Percentiles rank a stretch among this genome's conserved stretches.
Evolutionary conservation across 2,329 filamentous ascomycete genomes (phyloP).

Genomic region (Alternaria metachromatica): DNA sequence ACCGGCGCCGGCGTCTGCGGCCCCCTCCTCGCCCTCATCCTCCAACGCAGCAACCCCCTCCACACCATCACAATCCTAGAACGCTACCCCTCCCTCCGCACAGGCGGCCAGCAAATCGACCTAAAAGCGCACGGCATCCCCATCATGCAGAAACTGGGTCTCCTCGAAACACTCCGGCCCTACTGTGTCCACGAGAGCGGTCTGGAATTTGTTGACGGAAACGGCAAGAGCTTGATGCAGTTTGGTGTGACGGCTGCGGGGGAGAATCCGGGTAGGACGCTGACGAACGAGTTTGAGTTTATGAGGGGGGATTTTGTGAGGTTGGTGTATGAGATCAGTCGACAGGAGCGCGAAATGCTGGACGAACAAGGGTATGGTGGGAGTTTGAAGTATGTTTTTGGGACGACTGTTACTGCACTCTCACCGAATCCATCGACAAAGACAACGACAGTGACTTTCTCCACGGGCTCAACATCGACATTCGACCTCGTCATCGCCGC

Average conservation of each 20-base stretch:
- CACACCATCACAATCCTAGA: slow-evolving; percentile 53
- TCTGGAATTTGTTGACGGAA: slow-evolving; percentile 42
- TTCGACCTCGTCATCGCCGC: slow-evolving; percentile 38
- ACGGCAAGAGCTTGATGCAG: slow-evolving; percentile 20
- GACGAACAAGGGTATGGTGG: slow-evolving; percentile 11
- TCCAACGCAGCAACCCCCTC: slow-evolving; percentile 51
- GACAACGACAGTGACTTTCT: slow-evolving; percentile 26
- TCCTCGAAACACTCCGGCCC: slow-evolving; percentile 44
- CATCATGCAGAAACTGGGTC: slow-evolving; percentile 51
- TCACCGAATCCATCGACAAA: slow-evolving; percentile 13
- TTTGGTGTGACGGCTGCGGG: slow-evolving; percentile 48
- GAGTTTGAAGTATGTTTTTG: slow-evolving; percentile 16
- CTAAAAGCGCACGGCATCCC: slow-evolving; percentile 52
- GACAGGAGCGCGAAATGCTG: slow-evolving; percentile 22
- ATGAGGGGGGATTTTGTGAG: slow-evolving; percentile 42
- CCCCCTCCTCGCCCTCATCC: slow-evolving; percentile 58
- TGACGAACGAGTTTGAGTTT: slow-evolving; percentile 41
- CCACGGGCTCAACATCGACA: slow-evolving; percentile 10
- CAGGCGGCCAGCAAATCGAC: slow-evolving; percentile 55
- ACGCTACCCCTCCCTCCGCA: slow-evolving; percentile 51
- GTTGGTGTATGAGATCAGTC: slow-evolving; percentile 35
- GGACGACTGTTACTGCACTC: slow-evolving; percentile 22
- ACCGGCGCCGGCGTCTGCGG: slow-evolving; percentile 37
- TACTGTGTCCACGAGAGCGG: slow-evolving; percentile 50
- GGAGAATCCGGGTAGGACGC: slow-evolving; percentile 23